phyloP scores from a whole-genome alignment of 345 rosid genomes.

The Ricinus communis region DNA sequence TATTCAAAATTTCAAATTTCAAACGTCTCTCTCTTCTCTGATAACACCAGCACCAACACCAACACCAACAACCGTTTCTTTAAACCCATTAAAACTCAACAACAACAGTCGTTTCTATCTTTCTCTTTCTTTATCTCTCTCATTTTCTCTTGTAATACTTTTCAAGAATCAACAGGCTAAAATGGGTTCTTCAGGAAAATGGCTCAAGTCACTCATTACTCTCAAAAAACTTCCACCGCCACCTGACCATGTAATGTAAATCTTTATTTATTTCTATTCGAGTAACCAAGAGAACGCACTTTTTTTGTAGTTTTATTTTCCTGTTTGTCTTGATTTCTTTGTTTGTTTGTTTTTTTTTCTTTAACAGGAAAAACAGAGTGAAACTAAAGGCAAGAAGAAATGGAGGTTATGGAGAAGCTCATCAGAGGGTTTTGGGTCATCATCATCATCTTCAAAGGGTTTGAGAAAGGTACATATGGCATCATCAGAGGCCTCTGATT shows the following conservation, averaged over 20 bases:
- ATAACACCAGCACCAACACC: background rate
- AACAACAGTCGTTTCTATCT: background rate
- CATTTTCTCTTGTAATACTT: background rate
- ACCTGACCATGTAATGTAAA: slow-evolving; percentile 41
- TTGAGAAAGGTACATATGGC: slow-evolving; percentile 43
- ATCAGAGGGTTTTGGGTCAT: slow-evolving; percentile 56
- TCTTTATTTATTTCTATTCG: background rate
- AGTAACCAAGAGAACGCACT: too few species aligned
- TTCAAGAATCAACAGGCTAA: background rate
- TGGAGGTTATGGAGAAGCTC: slow-evolving; percentile 91
- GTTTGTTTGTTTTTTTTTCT: background rate
- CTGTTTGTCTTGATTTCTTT: background rate
- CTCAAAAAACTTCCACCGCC: slow-evolving; percentile 40
- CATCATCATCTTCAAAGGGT: slow-evolving; percentile 36
- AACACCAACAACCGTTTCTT: background rate
- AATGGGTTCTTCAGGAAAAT: slow-evolving; percentile 78
- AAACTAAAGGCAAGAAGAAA: slow-evolving; percentile 61
- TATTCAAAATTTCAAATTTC: slow-evolving; percentile 52
- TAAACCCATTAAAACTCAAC: background rate
- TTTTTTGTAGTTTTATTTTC: background rate
- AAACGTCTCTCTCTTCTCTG: slow-evolving; percentile 21
- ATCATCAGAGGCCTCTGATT: slow-evolving; percentile 52
- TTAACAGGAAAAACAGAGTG: slow-evolving; percentile 44
- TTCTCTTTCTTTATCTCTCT: background rate
- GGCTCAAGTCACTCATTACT: slow-evolving; percentile 64